Evolutionary conservation across 306 rosid genomes (phyloP), one percentile per base, ranked within the genome.

Genomic region (Gastrolobium bilobum): DNA sequence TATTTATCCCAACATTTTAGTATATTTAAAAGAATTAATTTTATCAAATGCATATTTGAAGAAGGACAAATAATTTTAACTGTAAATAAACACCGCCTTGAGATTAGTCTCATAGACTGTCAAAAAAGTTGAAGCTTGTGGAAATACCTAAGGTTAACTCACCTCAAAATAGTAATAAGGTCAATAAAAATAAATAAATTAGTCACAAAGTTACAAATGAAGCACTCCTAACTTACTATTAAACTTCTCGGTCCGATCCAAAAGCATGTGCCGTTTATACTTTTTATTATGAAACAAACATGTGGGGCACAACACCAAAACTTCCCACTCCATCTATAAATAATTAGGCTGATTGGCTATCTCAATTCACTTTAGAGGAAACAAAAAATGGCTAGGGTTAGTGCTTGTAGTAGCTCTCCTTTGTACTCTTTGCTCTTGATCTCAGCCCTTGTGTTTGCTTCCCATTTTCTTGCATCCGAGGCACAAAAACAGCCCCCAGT

Each of bases 241-340:
- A 20, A 1, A 20, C 26, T 20, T 20, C 26, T 20, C 26, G 26
- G 26, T 20, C 26, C 26, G 26, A 20, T 20, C 38, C 3, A 57
- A 57, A 56, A 0, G 8, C 6, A 3, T 29, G 35, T 56, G 62
- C 1, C 34, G 26, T 20, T 15, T 15, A 3, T 50, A 69, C 7
- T 68, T 47, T 31, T 47, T 31, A 48, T 10, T 51, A 39, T 0
- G 29, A 51, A 38, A 7, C 2, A 13, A 52, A 30, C 4, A 14
- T 31, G 59, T 20, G 10, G 31, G 31, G 42, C 54, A 76, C 31
- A 9, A 37, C 29, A 60, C 8, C 6, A 67, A 14, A 44, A 76
- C 76, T 68, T 29, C 76, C 69, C 26, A 37, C 11, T 26, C 42
- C 15, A 56, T 15, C 73, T 80, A 80, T 80, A 80, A 73, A 80